A percentile compares a stretch with the other conserved stretches of the same genome.
Evolutionary conservation across 495 filamentous ascomycete genomes (phyloP).

Genomic region (Achaetomiella virescens): DNA sequence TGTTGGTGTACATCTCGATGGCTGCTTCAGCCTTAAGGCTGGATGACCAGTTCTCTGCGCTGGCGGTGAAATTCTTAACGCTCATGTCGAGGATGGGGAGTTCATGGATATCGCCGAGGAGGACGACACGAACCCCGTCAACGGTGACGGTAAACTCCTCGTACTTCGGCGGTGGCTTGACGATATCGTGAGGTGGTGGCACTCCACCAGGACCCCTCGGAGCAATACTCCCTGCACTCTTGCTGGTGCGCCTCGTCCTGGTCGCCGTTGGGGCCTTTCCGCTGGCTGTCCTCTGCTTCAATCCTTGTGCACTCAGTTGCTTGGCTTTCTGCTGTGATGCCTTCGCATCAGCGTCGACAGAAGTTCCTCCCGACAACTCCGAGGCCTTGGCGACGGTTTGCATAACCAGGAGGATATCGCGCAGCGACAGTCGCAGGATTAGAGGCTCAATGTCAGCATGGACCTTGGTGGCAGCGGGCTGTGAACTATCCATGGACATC

Average conservation of each 20-base stretch:
- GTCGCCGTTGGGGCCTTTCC: constrained; percentile 53
- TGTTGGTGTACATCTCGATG: constrained; percentile 88
- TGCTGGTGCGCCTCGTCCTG: constrained; percentile 22
- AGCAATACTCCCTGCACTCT: constrained; percentile 14
- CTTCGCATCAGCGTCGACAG: constrained; percentile 32
- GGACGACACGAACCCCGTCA: constrained; percentile 83
- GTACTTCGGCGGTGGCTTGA: constrained; percentile 37
- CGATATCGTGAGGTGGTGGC: constrained; percentile 28
- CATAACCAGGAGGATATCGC: constrained; percentile 88
- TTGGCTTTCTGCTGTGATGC: constrained; percentile 53
- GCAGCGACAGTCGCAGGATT: constrained; percentile 83
- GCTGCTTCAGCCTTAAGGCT: constrained; percentile 79
- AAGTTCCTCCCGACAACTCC: constrained; percentile 63
- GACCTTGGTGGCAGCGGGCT: constrained; percentile 67
- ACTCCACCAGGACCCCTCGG: constrained; percentile 4
- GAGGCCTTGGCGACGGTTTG: constrained; percentile 92
- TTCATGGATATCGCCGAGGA: constrained; percentile 94
- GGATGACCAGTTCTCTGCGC: constrained; percentile 84
- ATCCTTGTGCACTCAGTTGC: constrained; percentile 51
- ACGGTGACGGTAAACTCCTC: constrained; percentile 81
- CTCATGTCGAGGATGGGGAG: constrained; percentile 90
- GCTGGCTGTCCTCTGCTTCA: constrained; percentile 60
- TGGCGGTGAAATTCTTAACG: constrained; percentile 79
- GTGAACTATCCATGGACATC: constrained; percentile 77
- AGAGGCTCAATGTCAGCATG: constrained; percentile 84